phyloP scores from a whole-genome alignment of 495 filamentous ascomycete species.

The Neurospora hispaniola region DNA sequence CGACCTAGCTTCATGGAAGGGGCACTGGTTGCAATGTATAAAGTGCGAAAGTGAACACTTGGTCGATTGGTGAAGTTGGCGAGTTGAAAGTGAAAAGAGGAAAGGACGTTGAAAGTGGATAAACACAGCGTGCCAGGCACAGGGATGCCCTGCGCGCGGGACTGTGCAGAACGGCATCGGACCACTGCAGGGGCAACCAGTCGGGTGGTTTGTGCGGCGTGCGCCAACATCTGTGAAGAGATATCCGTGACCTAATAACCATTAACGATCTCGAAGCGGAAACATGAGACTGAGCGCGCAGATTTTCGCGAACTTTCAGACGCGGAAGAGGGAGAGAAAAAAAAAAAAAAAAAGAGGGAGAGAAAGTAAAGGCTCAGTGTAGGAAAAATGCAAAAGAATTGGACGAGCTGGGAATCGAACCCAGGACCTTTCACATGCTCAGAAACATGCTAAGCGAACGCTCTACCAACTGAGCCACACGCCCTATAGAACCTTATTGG shows the following conservation, averaged over 20 bases:
- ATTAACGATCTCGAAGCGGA: no score
- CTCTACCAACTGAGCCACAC: background rate
- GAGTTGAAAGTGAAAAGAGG: background rate
- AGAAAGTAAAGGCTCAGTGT: rapidly evolving
- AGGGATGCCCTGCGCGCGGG: background rate
- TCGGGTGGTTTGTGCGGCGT: no score
- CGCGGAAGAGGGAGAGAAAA: background rate
- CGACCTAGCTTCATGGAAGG: no score
- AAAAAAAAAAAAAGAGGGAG: background rate
- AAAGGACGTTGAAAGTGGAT: background rate
- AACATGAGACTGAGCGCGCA: no score
- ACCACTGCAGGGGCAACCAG: background rate
- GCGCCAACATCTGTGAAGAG: no score
- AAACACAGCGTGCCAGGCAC: background rate
- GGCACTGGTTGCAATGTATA: no score
- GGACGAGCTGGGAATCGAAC: background rate
- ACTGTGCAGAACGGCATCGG: background rate
- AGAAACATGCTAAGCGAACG: background rate
- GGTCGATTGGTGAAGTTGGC: background rate
- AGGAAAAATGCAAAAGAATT: background rate
- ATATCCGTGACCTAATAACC: no score
- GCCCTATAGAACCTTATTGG: background rate
- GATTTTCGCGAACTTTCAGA: no score
- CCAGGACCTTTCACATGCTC: no score
- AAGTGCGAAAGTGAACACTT: no score